Evolutionary conservation across 768 basidiomycete species (phyloP), one percentile per base, ranked within the genome.

Genomic region (Sistotremastrum niveocremeum): DNA sequence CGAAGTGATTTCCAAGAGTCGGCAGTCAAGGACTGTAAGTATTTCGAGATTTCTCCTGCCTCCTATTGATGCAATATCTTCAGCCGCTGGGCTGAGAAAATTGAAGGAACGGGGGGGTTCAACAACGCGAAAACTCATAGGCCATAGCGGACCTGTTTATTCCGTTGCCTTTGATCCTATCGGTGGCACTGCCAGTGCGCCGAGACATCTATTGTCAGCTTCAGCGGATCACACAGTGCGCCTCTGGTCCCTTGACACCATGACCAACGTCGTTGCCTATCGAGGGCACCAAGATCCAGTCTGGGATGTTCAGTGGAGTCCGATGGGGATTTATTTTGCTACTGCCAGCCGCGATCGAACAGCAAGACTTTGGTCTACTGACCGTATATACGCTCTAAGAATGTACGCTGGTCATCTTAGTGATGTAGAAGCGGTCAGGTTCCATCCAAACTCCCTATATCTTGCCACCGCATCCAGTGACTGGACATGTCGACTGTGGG

Each of bases 221-320:
- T 98, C 95, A 9, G 87, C 91, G 39, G 95, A 99, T 59, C 77
- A 85, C 1, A 93, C 94, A 0, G 67, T 81, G 38, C 79, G 95
- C 8, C 64, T 99, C 12, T 99, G 95, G 95, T 94, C 90, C 4
- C 67, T 97, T 62, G 90, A 98, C 51, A 95, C 94, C 1, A 79
- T 90, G 73, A 77, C 85, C 10, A 95, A 95, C 55, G 65, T 98
- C 7, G 91, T 91, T 12, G 91, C 84, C 5, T 99, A 91, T 59
- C 76, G 90, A 34, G 94, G 95, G 0, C 95, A 99, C 55, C 83
- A 93, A 58, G 93, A 95, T 61, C 91, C 95, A 0, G 81, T 99
- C 1, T 99, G 95, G 95, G 95, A 98, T 55, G 91, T 94, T 8
- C 84, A 97, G 59, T 99, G 95, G 95, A 93, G 88, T 56, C 94